These are phyloP conservation scores for Ceratobasidium sp. DNA, from an alignment of 1,284 basidiomycete species.

Conservation along the genomic window DNA sequence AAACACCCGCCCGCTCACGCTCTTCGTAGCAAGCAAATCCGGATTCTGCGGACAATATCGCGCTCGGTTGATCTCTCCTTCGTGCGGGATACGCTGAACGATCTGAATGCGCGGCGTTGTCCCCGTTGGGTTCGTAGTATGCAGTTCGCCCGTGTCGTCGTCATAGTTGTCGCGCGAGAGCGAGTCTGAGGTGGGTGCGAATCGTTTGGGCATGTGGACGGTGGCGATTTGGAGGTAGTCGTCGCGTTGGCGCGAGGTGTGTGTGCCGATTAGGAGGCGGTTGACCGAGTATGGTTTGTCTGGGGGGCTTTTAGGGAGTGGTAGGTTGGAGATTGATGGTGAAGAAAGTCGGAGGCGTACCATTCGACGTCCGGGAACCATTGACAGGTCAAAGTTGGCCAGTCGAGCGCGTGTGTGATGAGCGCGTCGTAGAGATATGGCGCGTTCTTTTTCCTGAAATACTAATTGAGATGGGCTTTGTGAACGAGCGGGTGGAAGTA, in stretches of 20 bases:
- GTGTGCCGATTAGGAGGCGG: conserved; percentile 94
- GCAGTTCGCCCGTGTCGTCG: conserved; percentile 40
- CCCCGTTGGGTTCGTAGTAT: conserved; percentile 71
- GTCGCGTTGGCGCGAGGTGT: conserved; percentile 94
- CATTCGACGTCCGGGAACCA: conserved; percentile 98
- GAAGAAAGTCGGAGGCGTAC: conserved; percentile 64
- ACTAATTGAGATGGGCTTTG: not conserved
- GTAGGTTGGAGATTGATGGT: not conserved
- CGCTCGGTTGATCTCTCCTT: conserved; percentile 96
- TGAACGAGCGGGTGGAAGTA: conserved; percentile 39
- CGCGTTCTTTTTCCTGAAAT: conserved; percentile 92
- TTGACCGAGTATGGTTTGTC: conserved; percentile 94
- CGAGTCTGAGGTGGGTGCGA: conserved; percentile 16
- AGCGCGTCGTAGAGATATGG: conserved; percentile 98
- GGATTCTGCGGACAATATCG: conserved; percentile 99
- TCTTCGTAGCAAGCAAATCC: conserved; percentile 95
- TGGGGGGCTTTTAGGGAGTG: conserved; percentile 69
- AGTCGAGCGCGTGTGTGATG: conserved; percentile 97
- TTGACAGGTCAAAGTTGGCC: conserved; percentile 98
- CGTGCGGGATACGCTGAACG: conserved; percentile 95
- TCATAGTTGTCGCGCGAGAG: conserved; percentile 43
- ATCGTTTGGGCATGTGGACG: conserved; percentile 89
- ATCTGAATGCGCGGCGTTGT: conserved; percentile 86
- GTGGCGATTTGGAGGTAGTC: conserved; percentile 98
- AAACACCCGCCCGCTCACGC: conserved; percentile 89